These are phyloP conservation scores for Radiomyces spectabilis DNA, from an alignment of 192 early-diverging fungal genomes.

Conservation along the genomic window DNA sequence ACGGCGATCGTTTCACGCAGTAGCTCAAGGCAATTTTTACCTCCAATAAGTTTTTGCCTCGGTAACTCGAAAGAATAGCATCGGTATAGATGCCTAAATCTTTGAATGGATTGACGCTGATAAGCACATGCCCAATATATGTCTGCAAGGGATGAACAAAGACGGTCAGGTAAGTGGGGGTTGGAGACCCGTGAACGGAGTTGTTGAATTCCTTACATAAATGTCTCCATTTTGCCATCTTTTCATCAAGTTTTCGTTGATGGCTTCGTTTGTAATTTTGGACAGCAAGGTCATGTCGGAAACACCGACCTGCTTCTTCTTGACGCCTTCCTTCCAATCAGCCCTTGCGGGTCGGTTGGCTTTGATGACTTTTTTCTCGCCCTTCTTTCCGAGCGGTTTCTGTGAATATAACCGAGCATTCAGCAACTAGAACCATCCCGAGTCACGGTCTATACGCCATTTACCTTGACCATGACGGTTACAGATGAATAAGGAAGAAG, in stretches of 20 bases:
- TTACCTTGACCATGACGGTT: background rate
- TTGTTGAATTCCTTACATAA: slow-evolving; percentile 58
- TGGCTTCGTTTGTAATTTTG: slow-evolving; percentile 92
- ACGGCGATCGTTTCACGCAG: no score
- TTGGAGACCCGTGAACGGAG: background rate
- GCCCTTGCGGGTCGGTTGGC: slow-evolving; percentile 42
- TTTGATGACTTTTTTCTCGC: slow-evolving; percentile 25
- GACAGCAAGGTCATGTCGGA: slow-evolving; percentile 88
- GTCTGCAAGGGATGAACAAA: slow-evolving; percentile 49
- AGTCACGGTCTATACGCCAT: no score
- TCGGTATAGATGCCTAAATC: slow-evolving; percentile 93
- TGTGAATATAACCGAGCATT: background rate
- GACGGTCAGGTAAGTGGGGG: background rate
- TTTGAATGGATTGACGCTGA: slow-evolving; percentile 94
- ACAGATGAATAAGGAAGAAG: background rate
- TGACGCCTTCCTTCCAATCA: slow-evolving; percentile 68
- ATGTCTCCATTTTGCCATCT: slow-evolving; percentile 80
- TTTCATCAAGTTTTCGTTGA: slow-evolving; percentile 90
- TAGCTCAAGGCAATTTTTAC: slow-evolving; percentile 17
- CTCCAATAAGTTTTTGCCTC: slow-evolving; percentile 79
- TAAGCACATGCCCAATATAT: slow-evolving; percentile 88
- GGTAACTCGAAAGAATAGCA: slow-evolving; percentile 78
- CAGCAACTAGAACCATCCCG: no score
- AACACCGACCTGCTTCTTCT: slow-evolving; percentile 75
- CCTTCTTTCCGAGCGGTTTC: slow-evolving; percentile 15